Conservation (phyloP, 83 land plant genomes). For the Picea abies region DNA sequence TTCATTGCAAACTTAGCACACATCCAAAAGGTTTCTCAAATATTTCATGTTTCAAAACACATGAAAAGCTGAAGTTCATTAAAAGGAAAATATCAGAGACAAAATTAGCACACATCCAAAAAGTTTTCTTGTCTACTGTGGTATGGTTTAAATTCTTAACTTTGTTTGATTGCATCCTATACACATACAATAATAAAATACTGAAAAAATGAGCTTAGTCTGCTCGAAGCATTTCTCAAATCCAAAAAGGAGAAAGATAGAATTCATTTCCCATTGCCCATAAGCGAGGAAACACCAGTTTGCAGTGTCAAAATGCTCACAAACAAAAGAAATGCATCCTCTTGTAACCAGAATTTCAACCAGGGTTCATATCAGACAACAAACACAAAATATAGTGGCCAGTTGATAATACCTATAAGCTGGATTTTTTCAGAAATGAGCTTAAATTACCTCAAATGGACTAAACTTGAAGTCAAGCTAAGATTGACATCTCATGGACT, state of each 20-base stretch:
- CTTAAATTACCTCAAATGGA: neutral
- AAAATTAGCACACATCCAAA: no score
- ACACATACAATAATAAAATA: neutral
- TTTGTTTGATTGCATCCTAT: neutral
- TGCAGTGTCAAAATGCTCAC: neutral
- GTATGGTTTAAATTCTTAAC: neutral
- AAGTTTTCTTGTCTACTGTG: neutral
- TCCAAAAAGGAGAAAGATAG: neutral
- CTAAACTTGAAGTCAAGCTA: neutral
- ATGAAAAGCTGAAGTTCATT: neutral
- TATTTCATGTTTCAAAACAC: neutral
- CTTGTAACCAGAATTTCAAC: neutral
- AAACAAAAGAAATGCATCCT: neutral
- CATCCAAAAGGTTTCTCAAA: neutral
- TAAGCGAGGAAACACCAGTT: neutral
- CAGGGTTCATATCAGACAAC: neutral
- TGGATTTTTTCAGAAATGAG: neutral
- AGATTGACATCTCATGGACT: neutral
- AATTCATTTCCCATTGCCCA: neutral
- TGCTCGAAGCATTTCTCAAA: neutral
- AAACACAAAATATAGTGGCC: neutral
- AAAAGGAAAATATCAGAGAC: neutral
- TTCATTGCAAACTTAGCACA: neutral
- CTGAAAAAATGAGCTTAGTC: neutral
- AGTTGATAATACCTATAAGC: neutral